Percentiles rank a stretch among this genome's conserved stretches.
Conservation (phyloP, 1,139 yeast species). For the Hemisphaericaspora xylofermentans region DNA sequence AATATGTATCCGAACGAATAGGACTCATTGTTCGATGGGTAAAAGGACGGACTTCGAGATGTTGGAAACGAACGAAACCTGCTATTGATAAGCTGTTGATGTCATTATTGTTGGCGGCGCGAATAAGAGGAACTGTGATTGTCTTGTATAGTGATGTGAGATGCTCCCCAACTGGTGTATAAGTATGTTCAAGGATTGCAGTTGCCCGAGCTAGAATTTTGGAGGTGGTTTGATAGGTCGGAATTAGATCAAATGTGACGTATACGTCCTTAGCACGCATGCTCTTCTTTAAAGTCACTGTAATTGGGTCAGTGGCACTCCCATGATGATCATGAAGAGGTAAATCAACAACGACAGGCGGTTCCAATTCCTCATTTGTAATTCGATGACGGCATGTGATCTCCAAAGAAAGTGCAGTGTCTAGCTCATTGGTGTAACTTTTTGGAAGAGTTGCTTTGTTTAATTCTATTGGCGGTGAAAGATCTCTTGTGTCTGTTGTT, state of each 20-base stretch:
- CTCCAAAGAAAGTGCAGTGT: conserved; percentile 80
- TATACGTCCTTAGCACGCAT: conserved; percentile 54
- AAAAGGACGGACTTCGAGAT: conserved; percentile 71
- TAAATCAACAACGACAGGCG: conserved; percentile 72
- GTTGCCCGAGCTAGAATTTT: conserved; percentile 81
- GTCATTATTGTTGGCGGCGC: conserved; percentile 51
- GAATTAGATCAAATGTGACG: conserved; percentile 82
- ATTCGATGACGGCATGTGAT: conserved; percentile 53
- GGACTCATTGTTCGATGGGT: conserved; percentile 68
- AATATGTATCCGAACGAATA: conserved; percentile 76
- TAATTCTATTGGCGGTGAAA: conserved; percentile 62
- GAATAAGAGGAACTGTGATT: conserved; percentile 77
- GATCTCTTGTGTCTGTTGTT: conserved; percentile 72
- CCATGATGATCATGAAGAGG: conserved; percentile 83
- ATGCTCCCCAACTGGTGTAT: conserved; percentile 65
- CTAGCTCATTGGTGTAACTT: conserved; percentile 78
- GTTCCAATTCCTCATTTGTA: conserved; percentile 50
- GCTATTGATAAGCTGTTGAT: conserved; percentile 60
- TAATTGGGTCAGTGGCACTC: conserved; percentile 76
- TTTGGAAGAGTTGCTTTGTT: conserved; percentile 73
- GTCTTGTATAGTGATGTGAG: conserved; percentile 67
- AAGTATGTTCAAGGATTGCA: conserved; percentile 63
- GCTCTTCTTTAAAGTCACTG: conserved; percentile 61
- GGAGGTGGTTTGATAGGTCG: conserved; percentile 64
- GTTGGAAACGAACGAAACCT: conserved; percentile 78